A percentile compares a stretch with the other conserved stretches of the same genome.
phyloP scores from a whole-genome alignment of 495 filamentous ascomycete species.

The Entonaema liquescens region DNA sequence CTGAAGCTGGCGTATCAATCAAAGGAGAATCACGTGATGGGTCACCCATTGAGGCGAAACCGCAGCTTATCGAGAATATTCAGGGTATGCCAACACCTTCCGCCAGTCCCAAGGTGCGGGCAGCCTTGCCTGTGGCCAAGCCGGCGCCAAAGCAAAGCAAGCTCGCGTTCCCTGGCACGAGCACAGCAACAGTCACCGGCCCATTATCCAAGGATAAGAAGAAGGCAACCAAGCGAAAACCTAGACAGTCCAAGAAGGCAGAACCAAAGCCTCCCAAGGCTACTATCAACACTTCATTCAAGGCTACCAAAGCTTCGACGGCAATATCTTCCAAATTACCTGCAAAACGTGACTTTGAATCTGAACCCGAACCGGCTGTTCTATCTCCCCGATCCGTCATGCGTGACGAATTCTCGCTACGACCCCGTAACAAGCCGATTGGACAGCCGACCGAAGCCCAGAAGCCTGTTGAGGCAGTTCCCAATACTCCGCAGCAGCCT shows the following conservation, averaged over 20 bases:
- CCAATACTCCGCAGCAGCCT: constrained; percentile 31
- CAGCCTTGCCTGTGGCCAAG: constrained; percentile 52
- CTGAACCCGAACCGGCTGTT: constrained; percentile 16
- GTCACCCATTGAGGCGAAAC: constrained; percentile 47
- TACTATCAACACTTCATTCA: constrained; percentile 53
- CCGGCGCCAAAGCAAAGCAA: constrained; percentile 51
- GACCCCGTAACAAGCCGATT: constrained; percentile 36
- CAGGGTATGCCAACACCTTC: constrained; percentile 71
- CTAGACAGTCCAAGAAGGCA: constrained; percentile 52
- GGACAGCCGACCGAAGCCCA: not conserved
- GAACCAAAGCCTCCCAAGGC: constrained; percentile 47
- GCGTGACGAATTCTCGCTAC: constrained; percentile 44
- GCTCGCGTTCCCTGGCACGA: constrained; percentile 42
- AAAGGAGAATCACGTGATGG: constrained; percentile 37
- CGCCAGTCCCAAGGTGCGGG: constrained; percentile 63
- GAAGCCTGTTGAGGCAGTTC: constrained; percentile 13
- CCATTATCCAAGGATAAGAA: constrained; percentile 22
- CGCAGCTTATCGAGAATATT: constrained; percentile 42
- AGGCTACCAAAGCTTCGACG: constrained; percentile 49
- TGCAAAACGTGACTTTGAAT: constrained; percentile 29
- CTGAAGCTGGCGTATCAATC: constrained; percentile 32
- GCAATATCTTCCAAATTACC: constrained; percentile 33
- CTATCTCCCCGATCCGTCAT: constrained; percentile 33
- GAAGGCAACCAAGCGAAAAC: constrained; percentile 48
- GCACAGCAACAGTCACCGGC: constrained; percentile 13